Conservation (phyloP, 345 rosid species). For the Moricandia moricandioides region DNA sequence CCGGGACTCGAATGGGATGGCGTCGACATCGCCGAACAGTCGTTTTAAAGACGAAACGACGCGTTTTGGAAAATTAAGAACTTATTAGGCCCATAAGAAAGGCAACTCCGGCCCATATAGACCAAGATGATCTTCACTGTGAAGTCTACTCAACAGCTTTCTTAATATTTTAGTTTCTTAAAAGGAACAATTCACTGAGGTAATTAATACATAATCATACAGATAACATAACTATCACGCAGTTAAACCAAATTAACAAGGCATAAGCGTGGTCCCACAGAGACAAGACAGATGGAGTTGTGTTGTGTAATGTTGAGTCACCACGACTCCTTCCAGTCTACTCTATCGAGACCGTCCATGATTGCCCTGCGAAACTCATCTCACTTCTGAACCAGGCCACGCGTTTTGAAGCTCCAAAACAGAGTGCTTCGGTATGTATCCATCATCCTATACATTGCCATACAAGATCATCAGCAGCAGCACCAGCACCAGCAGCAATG, state of each 20-base stretch:
- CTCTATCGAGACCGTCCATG: conserved; percentile 64
- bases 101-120: background rate
- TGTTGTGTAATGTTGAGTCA: conserved; percentile 27
- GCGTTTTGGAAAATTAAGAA: conserved; percentile 3
- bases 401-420: conserved; percentile 93
- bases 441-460: conserved; percentile 63
- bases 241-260: conserved; percentile 36
- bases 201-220: background rate
- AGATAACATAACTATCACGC: background rate
- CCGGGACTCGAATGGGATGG: conserved; percentile 33
- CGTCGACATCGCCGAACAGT: conserved; percentile 31
- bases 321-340: conserved; percentile 78
- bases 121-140: background rate
- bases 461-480: background rate
- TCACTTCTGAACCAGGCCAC: conserved; percentile 98
- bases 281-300: conserved; percentile 47
- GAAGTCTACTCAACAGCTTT: background rate
- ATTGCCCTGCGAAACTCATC: conserved; percentile 74
- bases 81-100: background rate
- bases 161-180: background rate
- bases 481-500: background rate
- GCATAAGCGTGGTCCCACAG: conserved; percentile 65
- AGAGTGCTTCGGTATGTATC: conserved; percentile 88
- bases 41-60: conserved; percentile 30
- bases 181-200: background rate